Evolutionary conservation across 2,329 filamentous ascomycete genomes (phyloP).

Genomic region (Penicillium sclerotiorum): DNA sequence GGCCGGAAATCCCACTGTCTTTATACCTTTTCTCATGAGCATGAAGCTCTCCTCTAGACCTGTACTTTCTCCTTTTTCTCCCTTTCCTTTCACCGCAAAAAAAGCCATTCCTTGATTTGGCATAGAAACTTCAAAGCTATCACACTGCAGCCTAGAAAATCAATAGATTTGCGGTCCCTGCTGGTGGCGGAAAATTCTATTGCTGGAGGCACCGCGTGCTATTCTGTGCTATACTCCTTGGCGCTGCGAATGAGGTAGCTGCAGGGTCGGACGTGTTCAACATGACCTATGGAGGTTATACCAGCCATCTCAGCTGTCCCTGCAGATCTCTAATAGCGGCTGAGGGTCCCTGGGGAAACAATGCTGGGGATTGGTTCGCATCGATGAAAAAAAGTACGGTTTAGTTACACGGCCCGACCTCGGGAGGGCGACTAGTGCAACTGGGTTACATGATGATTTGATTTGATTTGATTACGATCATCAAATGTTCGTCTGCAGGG

Average conservation of each 20-base stretch:
- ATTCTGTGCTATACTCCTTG: background rate
- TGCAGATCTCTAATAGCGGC: conserved; percentile 6
- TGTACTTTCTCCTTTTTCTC: background rate
- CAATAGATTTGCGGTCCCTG: conserved; percentile 5
- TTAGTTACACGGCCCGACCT: background rate
- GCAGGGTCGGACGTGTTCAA: conserved; percentile 10
- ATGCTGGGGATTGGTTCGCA: background rate
- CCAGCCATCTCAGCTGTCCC: conserved; percentile 5
- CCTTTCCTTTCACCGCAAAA: background rate
- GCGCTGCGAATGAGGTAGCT: background rate
- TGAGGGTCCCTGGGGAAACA: background rate
- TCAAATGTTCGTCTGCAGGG: background rate
- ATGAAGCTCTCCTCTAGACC: background rate
- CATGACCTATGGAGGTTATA: background rate
- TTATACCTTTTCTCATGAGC: conserved; percentile 20
- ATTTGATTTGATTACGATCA: conserved; percentile 1
- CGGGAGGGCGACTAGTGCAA: no score
- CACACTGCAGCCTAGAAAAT: background rate
- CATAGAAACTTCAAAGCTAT: no score
- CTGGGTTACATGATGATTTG: no score
- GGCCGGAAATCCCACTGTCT: conserved; percentile 9
- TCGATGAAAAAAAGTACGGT: no score
- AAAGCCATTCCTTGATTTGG: background rate
- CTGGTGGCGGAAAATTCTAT: no score
- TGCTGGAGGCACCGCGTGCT: background rate